Evolutionary conservation across 345 rosid species (phyloP), one percentile per base, ranked within the genome.

Genomic region (Excoecaria agallocha): DNA sequence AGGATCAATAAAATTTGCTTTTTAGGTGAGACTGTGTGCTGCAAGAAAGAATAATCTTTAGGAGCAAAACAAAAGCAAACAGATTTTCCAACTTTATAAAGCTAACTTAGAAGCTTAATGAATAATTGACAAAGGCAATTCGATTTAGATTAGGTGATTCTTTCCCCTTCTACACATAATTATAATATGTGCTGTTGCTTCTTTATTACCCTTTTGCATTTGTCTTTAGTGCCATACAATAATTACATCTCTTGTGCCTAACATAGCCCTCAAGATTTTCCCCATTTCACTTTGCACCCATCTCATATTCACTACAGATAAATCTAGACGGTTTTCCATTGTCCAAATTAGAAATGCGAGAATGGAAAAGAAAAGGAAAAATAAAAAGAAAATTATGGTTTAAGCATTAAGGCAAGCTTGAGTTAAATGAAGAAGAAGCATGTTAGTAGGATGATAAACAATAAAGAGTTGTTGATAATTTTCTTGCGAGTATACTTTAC

Each of bases 401-500:
- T 30, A 30, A 30, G 30, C 30, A 1, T 30, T 30, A 30, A 30
- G 30, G 30, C 2, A 30, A 30, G 1, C 30, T 30, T 30, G 2
- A 30, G 30, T 30, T 30, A 30, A 30, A 1, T 30, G 30, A 2
- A 30, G 30, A 30, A 30, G 1, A 30, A 30, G 30, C 2, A 30
- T 30, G 30, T 30, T 30, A 30, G 30, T 30, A 30, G 30, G 30
- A 30, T 30, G 30, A 38, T 1, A 4, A 63, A 8, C 6, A 64
- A 41, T 0, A 39, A 3, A 4, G 8, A 22, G 5, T 64, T 7
- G 0, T 39, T 64, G 4, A 35, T 30, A 30, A 30, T 30, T 30
- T 30, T 30, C 30, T 67, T 79, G 62, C 48, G 45, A 62, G 72
- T 74, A 81, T 76, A 68, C 88, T 86, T 89, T 85, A 76, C 87